phyloP scores from a whole-genome alignment of 2,329 filamentous ascomycete genomes.

The Boeremia exigua region DNA sequence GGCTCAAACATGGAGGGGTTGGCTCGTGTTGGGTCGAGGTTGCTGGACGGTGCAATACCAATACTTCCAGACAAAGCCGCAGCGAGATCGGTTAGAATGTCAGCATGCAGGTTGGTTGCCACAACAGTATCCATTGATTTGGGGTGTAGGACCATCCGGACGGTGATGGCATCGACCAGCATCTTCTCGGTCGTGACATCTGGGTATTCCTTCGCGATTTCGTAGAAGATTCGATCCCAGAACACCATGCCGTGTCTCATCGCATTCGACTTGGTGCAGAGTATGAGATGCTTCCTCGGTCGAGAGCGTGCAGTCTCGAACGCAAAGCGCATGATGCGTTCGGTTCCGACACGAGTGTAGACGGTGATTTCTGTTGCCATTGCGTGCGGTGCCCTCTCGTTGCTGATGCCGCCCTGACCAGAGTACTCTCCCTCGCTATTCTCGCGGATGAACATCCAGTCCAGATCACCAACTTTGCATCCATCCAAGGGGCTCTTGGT shows the following conservation, averaged over 20 bases:
- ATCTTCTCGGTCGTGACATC: slow-evolving; percentile 57
- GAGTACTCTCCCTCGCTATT: slow-evolving; percentile 58
- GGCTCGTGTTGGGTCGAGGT: slow-evolving; percentile 65
- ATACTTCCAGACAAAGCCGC: slow-evolving; percentile 71
- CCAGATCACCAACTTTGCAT: slow-evolving; percentile 48
- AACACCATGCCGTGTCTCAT: slow-evolving; percentile 58
- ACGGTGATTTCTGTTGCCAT: slow-evolving; percentile 56
- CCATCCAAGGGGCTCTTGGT: slow-evolving; percentile 50
- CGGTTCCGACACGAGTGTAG: slow-evolving; percentile 54
- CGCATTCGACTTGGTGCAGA: slow-evolving; percentile 59
- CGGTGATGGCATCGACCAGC: slow-evolving; percentile 59
- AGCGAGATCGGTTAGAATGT: slow-evolving; percentile 72
- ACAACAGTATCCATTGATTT: slow-evolving; percentile 56
- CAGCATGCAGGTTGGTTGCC: slow-evolving; percentile 59
- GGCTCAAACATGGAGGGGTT: slow-evolving; percentile 69
- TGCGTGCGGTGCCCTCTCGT: slow-evolving; percentile 49
- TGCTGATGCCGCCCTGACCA: slow-evolving; percentile 54
- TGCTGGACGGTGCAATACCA: slow-evolving; percentile 71
- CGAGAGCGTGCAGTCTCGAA: slow-evolving; percentile 54
- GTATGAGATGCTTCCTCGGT: slow-evolving; percentile 55
- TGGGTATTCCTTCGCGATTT: slow-evolving; percentile 54
- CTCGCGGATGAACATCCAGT: slow-evolving; percentile 58
- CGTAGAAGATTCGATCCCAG: slow-evolving; percentile 56
- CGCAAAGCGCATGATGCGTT: slow-evolving; percentile 57
- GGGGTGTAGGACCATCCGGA: slow-evolving; percentile 56